These are phyloP conservation scores for Sonneratia alba DNA, from an alignment of 345 rosid genomes.

Conservation along the genomic window DNA sequence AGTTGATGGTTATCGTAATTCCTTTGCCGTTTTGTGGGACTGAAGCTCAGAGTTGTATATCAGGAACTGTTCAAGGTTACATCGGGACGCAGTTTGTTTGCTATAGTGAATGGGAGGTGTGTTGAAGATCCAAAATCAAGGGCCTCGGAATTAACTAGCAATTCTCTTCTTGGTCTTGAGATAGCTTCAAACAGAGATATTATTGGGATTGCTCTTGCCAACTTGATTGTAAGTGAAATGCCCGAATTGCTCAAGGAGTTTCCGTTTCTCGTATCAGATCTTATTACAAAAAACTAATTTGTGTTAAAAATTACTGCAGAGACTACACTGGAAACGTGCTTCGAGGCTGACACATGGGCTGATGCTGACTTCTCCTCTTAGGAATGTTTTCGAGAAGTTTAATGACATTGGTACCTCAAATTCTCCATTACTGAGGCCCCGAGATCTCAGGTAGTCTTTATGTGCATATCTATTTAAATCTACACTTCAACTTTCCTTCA, in stretches of 20 bases:
- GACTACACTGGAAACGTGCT: constrained; percentile 93
- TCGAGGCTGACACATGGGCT: constrained; percentile 70
- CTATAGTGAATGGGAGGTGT: constrained; percentile 73
- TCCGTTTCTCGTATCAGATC: not conserved
- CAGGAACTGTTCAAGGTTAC: constrained; percentile 76
- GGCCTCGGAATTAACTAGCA: constrained; percentile 84
- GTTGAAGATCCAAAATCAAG: constrained; percentile 80
- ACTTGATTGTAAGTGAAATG: constrained; percentile 61
- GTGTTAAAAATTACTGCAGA: constrained; percentile 27
- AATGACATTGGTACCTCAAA: constrained; percentile 9
- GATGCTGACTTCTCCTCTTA: constrained; percentile 86
- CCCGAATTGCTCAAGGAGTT: not conserved
- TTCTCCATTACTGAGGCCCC: constrained; percentile 55
- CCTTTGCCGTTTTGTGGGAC: no score
- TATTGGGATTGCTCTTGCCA: constrained; percentile 88
- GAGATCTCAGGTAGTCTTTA: constrained; percentile 56
- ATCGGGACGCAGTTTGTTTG: constrained; percentile 79
- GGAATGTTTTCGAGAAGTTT: constrained; percentile 37
- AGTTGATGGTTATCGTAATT: no score
- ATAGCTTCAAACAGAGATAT: constrained; percentile 78
- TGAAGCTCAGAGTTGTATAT: not conserved
- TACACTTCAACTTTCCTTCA: not conserved
- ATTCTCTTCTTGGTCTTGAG: constrained; percentile 70
- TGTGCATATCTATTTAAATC: not conserved
- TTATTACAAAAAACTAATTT: not conserved